Base-by-base conservation (phyloP, 2,329 filamentous ascomycete genomes). In the Aureobasidium sp. region DNA sequence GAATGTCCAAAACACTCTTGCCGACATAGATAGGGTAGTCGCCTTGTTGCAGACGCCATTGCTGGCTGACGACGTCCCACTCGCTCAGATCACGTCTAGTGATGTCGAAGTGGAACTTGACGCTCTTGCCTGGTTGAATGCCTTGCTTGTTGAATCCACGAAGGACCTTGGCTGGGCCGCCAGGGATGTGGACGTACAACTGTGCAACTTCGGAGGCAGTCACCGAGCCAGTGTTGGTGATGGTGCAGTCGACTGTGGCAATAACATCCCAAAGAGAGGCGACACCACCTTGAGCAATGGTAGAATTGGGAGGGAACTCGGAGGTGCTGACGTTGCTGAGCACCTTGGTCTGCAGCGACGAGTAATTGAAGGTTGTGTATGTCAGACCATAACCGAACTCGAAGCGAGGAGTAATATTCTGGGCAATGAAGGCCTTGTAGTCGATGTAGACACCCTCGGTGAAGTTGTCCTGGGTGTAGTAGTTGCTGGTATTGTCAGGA, bases 201-300 rank as follows among this genome's bases (percentile, higher is more conserved):
- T 84, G 82, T 6, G 79, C 78, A 50, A 84, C 80, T 65, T 84
- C 82, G 27, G 80, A 77, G 39, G 80, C 82, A 15, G 67, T 67
- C 46, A 81, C 69, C 3, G 68, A 67, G 27, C 82, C 82, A 1
- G 77, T 81, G 71, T 84, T 84, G 26, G 74, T 77, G 65, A 84
- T 75, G 6, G 75, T 80, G 3, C 76, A 79, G 6, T 73, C 75
- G 41, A 83, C 75, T 27, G 74, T 73, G 65, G 80, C 80, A 10
- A 83, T 72, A 37, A 76, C 73, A 26, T 82, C 77, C 62, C 80
- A 84, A 0, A 84, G 74, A 10, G 69, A 69, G 2, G 66, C 48
- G 1, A 71, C 62, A 6, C 72, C 72, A 29, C 69, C 71, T 48
- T 65, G 59, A 3, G 57, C 65, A 51, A 65, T 65, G 12, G 60